Evolutionary conservation across 495 filamentous ascomycete species (phyloP), one percentile per base, ranked within the genome.

Genomic region (Penicillium malachiteum): DNA sequence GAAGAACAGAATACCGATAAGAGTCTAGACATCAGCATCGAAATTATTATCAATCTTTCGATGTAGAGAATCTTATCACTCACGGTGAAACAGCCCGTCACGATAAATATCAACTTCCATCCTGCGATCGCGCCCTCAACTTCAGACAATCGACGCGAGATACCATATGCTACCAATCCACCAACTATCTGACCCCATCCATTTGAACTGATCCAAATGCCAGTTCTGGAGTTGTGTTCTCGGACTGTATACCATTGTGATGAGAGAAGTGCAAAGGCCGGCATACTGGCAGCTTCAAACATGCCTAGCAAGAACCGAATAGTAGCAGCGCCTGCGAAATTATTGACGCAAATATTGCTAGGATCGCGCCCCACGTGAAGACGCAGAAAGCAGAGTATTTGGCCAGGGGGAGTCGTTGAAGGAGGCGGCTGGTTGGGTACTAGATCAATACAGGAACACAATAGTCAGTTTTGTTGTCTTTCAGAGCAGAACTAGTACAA

Each of bases 31-130:
- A 14, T 13, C 1, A 31, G 7, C 13, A 34, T 48, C 30, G 13
- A 32, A 13, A 40, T 50, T 8, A 16, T 33, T 11, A 26, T 26
- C 21, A 26, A 26, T 26, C n/a, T 26, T 26, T 26, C 21, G 2
- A 2, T 26, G 21, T 26, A 26, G 21, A 4, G 2, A 26, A 26
- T 2, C 4, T 4, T 4, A 26, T 26, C 21, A 26, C 21, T 26
- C 21, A 77, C 64, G 5, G 85, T 88, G 30, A 86, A 68, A 0
- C 83, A 69, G 5, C 86, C 85, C 5, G 80, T 83, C 21, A 82
- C 73, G 6, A 88, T 73, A 63, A 88, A 88, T 5, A 86, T 67
- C 32, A 87, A 78, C 67, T 84, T 83, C 84, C 84, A 87, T 2
- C 77, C 70, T 38, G 75, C 78, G 58, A 86, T 77, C 11, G 68